Base-by-base conservation (phyloP, 2,329 filamentous ascomycete species). In the Fusarium beomiforme region DNA sequence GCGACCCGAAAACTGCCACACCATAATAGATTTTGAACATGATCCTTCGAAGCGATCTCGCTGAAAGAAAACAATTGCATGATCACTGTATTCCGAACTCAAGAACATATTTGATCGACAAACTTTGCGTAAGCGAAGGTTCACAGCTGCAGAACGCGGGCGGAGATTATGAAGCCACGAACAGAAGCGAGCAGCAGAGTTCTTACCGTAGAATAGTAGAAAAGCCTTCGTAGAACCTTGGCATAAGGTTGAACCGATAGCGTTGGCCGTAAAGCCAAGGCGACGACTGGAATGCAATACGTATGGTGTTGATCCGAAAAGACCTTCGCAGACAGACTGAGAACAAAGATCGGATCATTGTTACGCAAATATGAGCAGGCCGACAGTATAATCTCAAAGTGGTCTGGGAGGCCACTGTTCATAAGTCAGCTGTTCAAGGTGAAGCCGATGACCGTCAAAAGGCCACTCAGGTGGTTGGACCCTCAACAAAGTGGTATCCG, bases 121-220 rank as follows among this genome's bases (percentile, higher is more conserved):
- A 43, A 47, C 57, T 31, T 19, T 43, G 10, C 17, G 42, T 36
- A 21, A 26, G 31, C 21, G 43, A 51, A 56, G 42, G 4, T 5
- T 11, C 17, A 23, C 11, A 21, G 12, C 23, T 5, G 26, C 24
- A 16, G 17, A 42, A 53, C n/a, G 11, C 39, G n/a, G 24, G 13
- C 49, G 26, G 17, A 37, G 12, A 23, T 46, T 4, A 12, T 8
- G 19, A 29, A 33, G 43, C 5, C 17, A n/a, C 41, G 41, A 34
- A 39, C 23, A 19, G 6, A 17, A 16, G 36, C 24, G 53, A 57
- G 23, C 14, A 55, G n/a, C n/a, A 69, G 33, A 41, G 17, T 24
- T 44, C 34, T 55, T 13, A 63, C 34, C 41, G 53, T 62, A 66
- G 65, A 56, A 67, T 49, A 39, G 46, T 50, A 44, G 46, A 62